These are phyloP conservation scores for Berberis thunbergii DNA, from an alignment of 164 flowering plant genomes.

Conservation along the genomic window DNA sequence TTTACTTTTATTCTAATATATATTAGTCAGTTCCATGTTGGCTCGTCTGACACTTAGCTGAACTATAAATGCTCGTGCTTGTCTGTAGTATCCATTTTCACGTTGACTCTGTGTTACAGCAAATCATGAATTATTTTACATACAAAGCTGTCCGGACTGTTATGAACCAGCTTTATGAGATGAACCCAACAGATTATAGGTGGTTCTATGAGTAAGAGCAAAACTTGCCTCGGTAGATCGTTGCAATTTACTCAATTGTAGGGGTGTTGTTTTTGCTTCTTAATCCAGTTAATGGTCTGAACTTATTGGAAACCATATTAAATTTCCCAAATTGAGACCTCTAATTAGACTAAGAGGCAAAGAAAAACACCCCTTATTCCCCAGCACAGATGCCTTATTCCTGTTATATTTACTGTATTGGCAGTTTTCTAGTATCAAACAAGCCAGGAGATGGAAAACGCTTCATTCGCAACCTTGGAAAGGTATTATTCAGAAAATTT, in stretches of 20 bases:
- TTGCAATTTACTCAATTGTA: too few relatives aligned
- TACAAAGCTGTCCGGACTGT: slow-evolving; percentile 96
- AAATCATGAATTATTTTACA: slow-evolving; percentile 75
- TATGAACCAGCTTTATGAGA: slow-evolving; percentile 82
- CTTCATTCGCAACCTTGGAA: slow-evolving; percentile 67
- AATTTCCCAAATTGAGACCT: too few relatives aligned
- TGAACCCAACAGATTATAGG: slow-evolving; percentile 83
- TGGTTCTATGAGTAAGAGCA: slow-evolving; percentile 89
- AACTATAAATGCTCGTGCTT: too few relatives aligned
- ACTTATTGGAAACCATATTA: too few relatives aligned
- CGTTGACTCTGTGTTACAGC: slow-evolving; percentile 44
- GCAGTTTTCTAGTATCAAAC: slow-evolving; percentile 57
- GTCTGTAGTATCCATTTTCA: too few relatives aligned
- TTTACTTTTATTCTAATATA: too few relatives aligned
- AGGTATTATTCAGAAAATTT: slow-evolving; percentile 35
- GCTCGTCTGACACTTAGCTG: too few relatives aligned
- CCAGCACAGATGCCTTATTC: not conserved
- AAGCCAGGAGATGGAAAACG: slow-evolving; percentile 78
- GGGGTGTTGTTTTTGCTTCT: not conserved
- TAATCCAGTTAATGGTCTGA: not conserved
- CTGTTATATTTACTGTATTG: not conserved
- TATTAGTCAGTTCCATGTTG: too few relatives aligned
- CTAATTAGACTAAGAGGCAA: too few relatives aligned
- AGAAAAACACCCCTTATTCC: too few relatives aligned
- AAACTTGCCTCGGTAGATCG: not conserved